Percentiles rank a stretch among this genome's conserved stretches.
These are phyloP conservation scores for Tuctoria greenei DNA, from an alignment of 176 grass and related monocot species.

Conservation along the genomic window DNA sequence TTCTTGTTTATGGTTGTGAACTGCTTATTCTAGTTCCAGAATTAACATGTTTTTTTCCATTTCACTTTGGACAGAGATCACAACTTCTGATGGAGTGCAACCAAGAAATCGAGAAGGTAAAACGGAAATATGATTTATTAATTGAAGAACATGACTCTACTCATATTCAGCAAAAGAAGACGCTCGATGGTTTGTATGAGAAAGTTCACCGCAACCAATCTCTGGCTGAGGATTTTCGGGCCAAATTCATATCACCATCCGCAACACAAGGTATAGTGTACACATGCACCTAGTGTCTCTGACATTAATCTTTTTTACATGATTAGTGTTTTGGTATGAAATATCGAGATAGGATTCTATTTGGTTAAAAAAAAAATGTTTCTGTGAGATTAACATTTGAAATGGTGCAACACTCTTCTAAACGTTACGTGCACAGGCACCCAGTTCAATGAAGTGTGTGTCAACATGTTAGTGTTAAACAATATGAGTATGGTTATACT, in stretches of 20 bases:
- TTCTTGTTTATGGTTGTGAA: background rate
- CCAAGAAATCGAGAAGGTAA: constrained; percentile 72
- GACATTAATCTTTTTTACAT: constrained; percentile 28
- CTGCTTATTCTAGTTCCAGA: constrained; percentile 8
- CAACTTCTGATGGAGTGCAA: constrained; percentile 52
- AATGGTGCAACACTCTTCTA: background rate
- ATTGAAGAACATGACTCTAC: constrained; percentile 57
- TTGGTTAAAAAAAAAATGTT: background rate
- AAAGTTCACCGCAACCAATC: constrained; percentile 80
- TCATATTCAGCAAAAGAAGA: constrained; percentile 56
- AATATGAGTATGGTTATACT: background rate
- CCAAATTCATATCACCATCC: constrained; percentile 75
- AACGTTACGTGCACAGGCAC: background rate
- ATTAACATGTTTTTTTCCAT: constrained; percentile 22
- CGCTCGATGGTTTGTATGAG: constrained; percentile 51
- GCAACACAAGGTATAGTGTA: constrained; percentile 41
- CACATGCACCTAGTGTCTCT: constrained; percentile 16
- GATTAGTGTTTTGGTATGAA: constrained; percentile 17
- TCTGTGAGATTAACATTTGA: background rate
- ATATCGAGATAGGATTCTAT: background rate
- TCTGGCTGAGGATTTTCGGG: constrained; percentile 82
- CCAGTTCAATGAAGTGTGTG: background rate
- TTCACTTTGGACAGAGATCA: constrained; percentile 52
- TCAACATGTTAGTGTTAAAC: background rate
- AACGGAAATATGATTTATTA: constrained; percentile 71